phyloP scores from a whole-genome alignment of 495 filamentous ascomycete species.

The Xylona heveae region DNA sequence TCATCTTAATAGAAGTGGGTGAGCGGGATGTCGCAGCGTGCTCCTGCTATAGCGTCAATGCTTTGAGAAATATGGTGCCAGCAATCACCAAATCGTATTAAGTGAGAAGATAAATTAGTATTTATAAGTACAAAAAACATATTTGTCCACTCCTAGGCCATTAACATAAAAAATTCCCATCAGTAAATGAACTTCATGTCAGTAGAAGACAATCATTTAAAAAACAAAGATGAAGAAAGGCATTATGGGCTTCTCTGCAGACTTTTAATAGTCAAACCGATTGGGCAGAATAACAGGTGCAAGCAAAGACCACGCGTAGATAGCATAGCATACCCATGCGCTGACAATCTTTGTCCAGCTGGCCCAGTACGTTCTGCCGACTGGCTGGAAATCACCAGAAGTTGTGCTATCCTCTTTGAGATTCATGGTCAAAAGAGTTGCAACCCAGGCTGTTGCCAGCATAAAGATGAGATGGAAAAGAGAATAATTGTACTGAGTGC shows the following conservation, averaged over 20 bases:
- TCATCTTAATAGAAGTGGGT: too few species aligned
- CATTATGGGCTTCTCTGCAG: too few species aligned
- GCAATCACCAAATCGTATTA: too few species aligned
- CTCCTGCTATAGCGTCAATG: too few species aligned
- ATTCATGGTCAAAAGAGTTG: slow-evolving; percentile 74
- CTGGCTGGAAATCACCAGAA: slow-evolving; percentile 57
- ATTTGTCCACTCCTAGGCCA: not conserved
- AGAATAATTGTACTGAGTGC: slow-evolving; percentile 89
- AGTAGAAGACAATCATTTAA: too few species aligned
- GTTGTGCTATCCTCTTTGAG: slow-evolving; percentile 39
- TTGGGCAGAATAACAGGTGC: slow-evolving; percentile 76
- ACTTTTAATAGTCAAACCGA: slow-evolving; percentile 43
- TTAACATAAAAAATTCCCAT: too few species aligned
- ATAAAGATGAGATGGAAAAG: slow-evolving; percentile 98
- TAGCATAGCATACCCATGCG: slow-evolving; percentile 87
- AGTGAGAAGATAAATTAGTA: too few species aligned
- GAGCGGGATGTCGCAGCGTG: too few species aligned
- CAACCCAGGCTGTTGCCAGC: slow-evolving; percentile 87
- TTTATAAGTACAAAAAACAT: too few species aligned
- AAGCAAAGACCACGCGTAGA: slow-evolving; percentile 83
- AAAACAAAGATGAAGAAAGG: too few species aligned
- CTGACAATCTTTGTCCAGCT: slow-evolving; percentile 99
- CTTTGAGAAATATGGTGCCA: too few species aligned
- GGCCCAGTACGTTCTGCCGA: slow-evolving; percentile 89
- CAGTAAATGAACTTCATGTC: too few species aligned